Conservation (phyloP, 768 basidiomycete genomes). For the Xanthoconium purpureum region DNA sequence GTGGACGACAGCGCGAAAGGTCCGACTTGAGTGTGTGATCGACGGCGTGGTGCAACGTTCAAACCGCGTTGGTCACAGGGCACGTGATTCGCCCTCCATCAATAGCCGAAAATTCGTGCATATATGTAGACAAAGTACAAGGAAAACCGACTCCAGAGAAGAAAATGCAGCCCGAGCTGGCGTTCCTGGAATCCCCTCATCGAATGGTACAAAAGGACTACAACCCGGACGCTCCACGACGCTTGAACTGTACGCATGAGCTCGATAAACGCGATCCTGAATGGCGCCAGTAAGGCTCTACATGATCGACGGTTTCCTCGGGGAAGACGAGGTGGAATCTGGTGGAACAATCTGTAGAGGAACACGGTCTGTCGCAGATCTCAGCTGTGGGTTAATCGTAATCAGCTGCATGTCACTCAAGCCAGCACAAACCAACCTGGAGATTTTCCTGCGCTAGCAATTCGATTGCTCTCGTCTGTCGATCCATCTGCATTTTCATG, state of each 20-base stretch:
- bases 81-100: slow-evolving; percentile 33
- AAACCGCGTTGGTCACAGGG: slow-evolving; percentile 23
- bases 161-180: not conserved
- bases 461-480: slow-evolving; percentile 45
- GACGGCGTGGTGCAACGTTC: slow-evolving; percentile 19
- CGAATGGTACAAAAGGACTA: not conserved
- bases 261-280: not conserved
- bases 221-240: not conserved
- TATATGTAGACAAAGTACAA: slow-evolving; percentile 1
- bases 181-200: not conserved
- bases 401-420: slow-evolving; percentile 7
- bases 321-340: slow-evolving; percentile 13
- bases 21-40: not conserved
- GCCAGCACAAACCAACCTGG: slow-evolving; percentile 33
- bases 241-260: not conserved
- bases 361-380: slow-evolving; percentile 12
- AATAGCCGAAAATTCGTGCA: not conserved
- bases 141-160: slow-evolving; percentile 1
- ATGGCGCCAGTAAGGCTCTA: not conserved
- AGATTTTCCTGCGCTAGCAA: slow-evolving; percentile 45
- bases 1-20: not conserved
- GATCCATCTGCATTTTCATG: slow-evolving; percentile 49
- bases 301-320: slow-evolving; percentile 14
- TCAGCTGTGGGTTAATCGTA: slow-evolving; percentile 8
- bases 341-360: slow-evolving; percentile 10